A percentile compares a stretch with the other conserved stretches of the same genome.
Conservation (phyloP, 768 basidiomycete species). For the Asterophora lycoperdoides region DNA sequence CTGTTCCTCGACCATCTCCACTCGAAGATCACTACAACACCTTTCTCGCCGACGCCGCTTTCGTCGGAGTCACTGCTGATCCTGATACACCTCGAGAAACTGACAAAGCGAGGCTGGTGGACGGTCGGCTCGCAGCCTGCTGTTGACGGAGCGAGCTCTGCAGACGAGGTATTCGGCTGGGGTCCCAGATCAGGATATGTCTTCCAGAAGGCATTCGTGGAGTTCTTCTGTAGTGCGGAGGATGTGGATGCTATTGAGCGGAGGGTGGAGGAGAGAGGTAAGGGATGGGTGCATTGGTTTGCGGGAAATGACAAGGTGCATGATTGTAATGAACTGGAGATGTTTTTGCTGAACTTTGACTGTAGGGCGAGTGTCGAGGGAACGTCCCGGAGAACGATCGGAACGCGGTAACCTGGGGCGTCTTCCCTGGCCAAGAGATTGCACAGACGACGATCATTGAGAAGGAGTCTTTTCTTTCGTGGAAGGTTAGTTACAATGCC, state of each 20-base stretch:
- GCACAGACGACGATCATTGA: constrained; percentile 97
- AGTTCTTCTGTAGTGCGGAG: constrained; percentile 77
- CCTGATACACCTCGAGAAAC: constrained; percentile 65
- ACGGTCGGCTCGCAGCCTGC: constrained; percentile 97
- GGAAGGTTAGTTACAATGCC: constrained; percentile 72
- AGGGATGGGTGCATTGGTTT: constrained; percentile 78
- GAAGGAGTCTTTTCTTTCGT: constrained; percentile 87
- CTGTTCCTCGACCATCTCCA: constrained; percentile 82
- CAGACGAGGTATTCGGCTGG: constrained; percentile 84
- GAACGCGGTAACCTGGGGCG: constrained; percentile 98
- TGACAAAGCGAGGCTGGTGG: constrained; percentile 87
- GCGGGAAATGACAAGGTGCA: constrained; percentile 75
- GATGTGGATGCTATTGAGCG: constrained; percentile 59
- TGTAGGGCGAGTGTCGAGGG: constrained; percentile 70
- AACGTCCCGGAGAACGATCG: constrained; percentile 77
- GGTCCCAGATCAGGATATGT: constrained; percentile 91
- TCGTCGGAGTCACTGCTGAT: constrained; percentile 81
- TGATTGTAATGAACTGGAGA: constrained; percentile 9
- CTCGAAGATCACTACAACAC: constrained; percentile 69
- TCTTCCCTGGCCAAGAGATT: constrained; percentile 96
- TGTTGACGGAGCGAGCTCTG: constrained; percentile 72
- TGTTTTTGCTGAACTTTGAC: not conserved
- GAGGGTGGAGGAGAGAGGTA: constrained; percentile 48
- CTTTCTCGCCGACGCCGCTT: constrained; percentile 83
- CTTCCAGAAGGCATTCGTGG: constrained; percentile 96